These are phyloP conservation scores for Colletotrichum lini DNA, from an alignment of 2,329 filamentous ascomycete species.

Conservation along the genomic window DNA sequence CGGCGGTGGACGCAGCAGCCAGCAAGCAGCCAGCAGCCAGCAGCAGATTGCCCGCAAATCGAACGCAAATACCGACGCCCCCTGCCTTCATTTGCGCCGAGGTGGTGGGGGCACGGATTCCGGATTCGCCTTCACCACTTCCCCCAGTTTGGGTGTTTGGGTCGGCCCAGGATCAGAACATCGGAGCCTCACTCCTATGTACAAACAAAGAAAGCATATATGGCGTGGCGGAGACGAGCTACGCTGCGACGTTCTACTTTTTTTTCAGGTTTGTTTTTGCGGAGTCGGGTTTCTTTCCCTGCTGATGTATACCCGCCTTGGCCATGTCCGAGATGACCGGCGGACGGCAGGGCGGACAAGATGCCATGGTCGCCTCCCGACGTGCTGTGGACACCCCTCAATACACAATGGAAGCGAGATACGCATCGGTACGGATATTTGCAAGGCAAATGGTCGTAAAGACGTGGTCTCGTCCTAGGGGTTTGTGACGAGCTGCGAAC, in stretches of 20 bases:
- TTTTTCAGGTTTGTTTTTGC: background rate
- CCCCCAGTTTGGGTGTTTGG: background rate
- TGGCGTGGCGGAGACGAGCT: background rate
- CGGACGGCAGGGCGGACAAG: background rate
- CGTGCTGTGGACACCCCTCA: constrained; percentile 10
- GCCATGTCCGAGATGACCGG: background rate
- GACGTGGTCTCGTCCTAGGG: background rate
- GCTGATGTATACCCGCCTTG: background rate
- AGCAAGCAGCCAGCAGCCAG: background rate
- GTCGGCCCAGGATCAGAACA: background rate
- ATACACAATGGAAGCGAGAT: constrained; percentile 17
- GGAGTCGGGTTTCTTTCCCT: background rate
- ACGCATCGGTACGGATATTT: constrained; percentile 14
- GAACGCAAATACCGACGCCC: constrained; percentile 18
- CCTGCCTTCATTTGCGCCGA: background rate
- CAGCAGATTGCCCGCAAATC: constrained; percentile 21
- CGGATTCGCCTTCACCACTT: constrained; percentile 1
- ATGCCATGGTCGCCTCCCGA: constrained; percentile 14
- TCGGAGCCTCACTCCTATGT: background rate
- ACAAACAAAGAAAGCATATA: background rate
- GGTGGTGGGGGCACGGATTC: constrained; percentile 17
- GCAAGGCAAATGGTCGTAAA: constrained; percentile 29
- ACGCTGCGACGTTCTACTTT: background rate
- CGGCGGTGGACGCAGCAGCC: background rate
- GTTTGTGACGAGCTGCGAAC: background rate